These are phyloP conservation scores for Epichloe coenophiala DNA, from an alignment of 2,329 filamentous ascomycete genomes.

Conservation along the genomic window DNA sequence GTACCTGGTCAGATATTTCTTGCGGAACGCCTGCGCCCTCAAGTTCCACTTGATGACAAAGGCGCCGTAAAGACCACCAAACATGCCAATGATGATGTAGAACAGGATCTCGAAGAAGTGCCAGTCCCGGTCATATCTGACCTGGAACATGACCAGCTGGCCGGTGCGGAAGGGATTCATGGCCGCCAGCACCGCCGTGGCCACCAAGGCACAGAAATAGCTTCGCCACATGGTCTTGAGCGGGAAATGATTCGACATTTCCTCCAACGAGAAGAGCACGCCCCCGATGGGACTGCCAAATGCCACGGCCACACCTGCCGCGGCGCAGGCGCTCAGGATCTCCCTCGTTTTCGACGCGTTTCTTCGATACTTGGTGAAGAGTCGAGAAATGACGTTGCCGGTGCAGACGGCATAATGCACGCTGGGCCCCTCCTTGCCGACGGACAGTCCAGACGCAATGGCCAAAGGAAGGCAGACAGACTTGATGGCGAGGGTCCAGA, in stretches of 20 bases:
- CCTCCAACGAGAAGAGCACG: slow-evolving; percentile 90
- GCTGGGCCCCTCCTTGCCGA: slow-evolving; percentile 94
- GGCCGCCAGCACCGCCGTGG: slow-evolving; percentile 78
- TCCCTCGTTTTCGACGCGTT: slow-evolving; percentile 93
- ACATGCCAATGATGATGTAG: slow-evolving; percentile 80
- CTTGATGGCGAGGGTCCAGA: slow-evolving; percentile 88
- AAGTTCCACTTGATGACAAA: slow-evolving; percentile 98
- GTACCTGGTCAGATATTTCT: slow-evolving; percentile 76
- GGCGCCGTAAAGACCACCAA: slow-evolving; percentile 88
- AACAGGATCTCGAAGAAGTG: slow-evolving; percentile 95
- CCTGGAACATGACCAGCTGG: slow-evolving; percentile 98
- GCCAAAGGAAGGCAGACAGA: slow-evolving; percentile 80
- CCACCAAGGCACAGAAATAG: slow-evolving; percentile 94
- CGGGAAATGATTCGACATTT: slow-evolving; percentile 94
- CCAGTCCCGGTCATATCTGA: slow-evolving; percentile 90
- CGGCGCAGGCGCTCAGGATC: slow-evolving; percentile 86
- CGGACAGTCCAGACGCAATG: slow-evolving; percentile 85
- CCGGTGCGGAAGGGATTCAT: slow-evolving; percentile 98
- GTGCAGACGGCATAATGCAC: slow-evolving; percentile 99
- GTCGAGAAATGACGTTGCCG: slow-evolving; percentile 84
- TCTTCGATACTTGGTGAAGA: slow-evolving; percentile 83
- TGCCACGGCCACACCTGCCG: slow-evolving; percentile 87
- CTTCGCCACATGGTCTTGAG: slow-evolving; percentile 96
- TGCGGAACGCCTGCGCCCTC: slow-evolving; percentile 78
- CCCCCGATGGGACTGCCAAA: slow-evolving; percentile 97